These are phyloP conservation scores for Ceratocystis huliohia DNA, from an alignment of 2,329 filamentous ascomycete species.

Conservation along the genomic window DNA sequence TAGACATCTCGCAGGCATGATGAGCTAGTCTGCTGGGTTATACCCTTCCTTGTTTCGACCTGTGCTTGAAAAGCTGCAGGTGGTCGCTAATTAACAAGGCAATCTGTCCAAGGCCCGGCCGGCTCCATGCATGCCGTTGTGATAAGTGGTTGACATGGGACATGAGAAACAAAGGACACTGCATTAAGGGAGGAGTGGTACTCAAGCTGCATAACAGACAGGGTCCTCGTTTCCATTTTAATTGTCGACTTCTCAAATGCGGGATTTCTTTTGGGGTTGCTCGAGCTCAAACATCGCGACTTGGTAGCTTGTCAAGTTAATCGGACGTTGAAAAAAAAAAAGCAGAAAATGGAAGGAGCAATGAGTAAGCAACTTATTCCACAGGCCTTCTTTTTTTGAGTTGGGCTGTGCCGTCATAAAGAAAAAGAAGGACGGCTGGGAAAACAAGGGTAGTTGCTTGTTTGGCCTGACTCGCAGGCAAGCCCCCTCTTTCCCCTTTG, in stretches of 20 bases:
- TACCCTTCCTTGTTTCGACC: background rate
- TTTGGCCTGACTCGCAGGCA: slow-evolving; percentile 2
- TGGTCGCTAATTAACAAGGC: slow-evolving; percentile 7
- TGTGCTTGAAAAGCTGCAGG: slow-evolving; percentile 13
- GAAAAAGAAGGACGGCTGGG: background rate
- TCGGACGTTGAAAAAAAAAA: background rate
- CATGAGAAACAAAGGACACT: background rate
- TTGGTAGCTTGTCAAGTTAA: background rate
- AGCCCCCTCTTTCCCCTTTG: background rate
- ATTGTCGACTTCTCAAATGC: background rate
- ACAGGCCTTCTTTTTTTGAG: background rate
- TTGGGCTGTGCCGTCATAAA: background rate
- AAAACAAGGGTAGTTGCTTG: background rate
- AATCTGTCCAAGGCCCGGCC: background rate
- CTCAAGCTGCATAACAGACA: background rate
- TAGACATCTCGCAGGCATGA: background rate
- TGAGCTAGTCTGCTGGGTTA: background rate
- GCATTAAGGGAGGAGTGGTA: background rate
- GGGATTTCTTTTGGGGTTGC: background rate
- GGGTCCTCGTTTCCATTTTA: background rate
- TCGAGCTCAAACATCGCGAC: background rate
- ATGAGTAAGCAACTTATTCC: background rate
- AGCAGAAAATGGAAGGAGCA: background rate
- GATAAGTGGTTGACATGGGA: background rate
- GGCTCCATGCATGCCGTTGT: background rate